Evolutionary conservation across 441 rosid genomes (phyloP).

Genomic region (Melastoma candidum): DNA sequence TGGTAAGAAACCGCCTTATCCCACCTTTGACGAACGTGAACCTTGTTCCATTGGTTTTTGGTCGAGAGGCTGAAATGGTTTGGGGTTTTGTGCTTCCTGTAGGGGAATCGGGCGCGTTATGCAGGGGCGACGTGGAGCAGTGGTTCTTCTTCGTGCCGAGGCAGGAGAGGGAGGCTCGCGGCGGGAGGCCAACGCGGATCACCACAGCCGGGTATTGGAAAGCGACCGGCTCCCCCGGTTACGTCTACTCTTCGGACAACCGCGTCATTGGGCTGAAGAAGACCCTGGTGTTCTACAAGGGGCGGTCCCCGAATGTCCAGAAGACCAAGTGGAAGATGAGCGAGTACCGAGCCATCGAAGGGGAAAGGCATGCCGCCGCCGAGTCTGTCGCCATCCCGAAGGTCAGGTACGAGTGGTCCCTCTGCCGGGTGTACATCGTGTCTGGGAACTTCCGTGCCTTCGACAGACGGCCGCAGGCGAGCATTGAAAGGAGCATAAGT

Average conservation of each 20-base stretch:
- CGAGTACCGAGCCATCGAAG: slow-evolving; percentile 61
- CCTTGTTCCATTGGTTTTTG: neutral
- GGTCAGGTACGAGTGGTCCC: too few species aligned
- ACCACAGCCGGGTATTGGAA: slow-evolving; percentile 76
- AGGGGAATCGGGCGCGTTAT: slow-evolving; percentile 44
- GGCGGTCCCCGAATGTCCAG: slow-evolving; percentile 58
- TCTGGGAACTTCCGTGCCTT: slow-evolving; percentile 64
- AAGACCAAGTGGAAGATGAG: slow-evolving; percentile 86
- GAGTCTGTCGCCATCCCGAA: too few species aligned
- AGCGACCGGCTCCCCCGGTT: slow-evolving; percentile 68
- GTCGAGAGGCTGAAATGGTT: slow-evolving; percentile 13
- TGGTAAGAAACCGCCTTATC: slow-evolving; percentile 19
- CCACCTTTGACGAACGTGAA: neutral
- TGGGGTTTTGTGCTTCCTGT: neutral
- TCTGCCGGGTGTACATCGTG: slow-evolving; percentile 31
- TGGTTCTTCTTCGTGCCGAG: slow-evolving; percentile 77
- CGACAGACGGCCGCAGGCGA: slow-evolving; percentile 64
- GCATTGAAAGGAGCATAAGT: neutral
- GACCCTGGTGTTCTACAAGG: slow-evolving; percentile 81
- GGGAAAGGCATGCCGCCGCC: too few species aligned
- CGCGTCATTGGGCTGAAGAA: slow-evolving; percentile 57
- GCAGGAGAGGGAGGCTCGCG: slow-evolving; percentile 65
- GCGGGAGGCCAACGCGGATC: slow-evolving; percentile 61
- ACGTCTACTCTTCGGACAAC: slow-evolving; percentile 49
- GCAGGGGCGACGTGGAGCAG: slow-evolving; percentile 58